Conservation (phyloP, 2,329 filamentous ascomycete species). For the Cordyceps cateniannulata region DNA sequence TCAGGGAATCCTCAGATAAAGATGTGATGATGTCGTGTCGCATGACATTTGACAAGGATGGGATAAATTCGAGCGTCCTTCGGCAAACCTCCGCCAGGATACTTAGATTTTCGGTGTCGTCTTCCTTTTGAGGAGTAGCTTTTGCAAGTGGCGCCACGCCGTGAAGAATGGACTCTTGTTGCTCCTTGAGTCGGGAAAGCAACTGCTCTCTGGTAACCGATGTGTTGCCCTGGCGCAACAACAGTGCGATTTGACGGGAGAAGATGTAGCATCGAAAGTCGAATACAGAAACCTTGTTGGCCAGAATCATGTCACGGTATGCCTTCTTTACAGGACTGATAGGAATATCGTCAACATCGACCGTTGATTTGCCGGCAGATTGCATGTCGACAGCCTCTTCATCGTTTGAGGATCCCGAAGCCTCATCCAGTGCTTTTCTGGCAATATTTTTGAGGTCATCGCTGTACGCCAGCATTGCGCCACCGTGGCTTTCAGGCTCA, state of each 20-base stretch:
- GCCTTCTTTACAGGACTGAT: conserved; percentile 64
- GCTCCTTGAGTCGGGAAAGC: conserved; percentile 54
- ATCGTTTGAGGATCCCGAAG: conserved; percentile 26
- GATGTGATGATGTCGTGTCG: conserved; percentile 69
- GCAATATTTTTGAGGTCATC: conserved; percentile 62
- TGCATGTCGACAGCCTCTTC: conserved; percentile 46
- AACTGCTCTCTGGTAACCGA: conserved; percentile 57
- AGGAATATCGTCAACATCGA: conserved; percentile 49
- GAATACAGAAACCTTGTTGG: conserved; percentile 92
- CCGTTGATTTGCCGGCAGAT: conserved; percentile 30
- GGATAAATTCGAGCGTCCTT: conserved; percentile 77
- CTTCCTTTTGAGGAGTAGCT: conserved; percentile 40
- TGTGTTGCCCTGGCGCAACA: conserved; percentile 76
- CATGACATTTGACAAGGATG: conserved; percentile 71
- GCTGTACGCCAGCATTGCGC: conserved; percentile 65
- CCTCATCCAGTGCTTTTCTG: conserved; percentile 41
- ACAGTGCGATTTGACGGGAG: conserved; percentile 73
- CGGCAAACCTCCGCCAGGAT: conserved; percentile 83
- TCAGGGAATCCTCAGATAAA: conserved; percentile 35
- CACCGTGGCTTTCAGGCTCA: conserved; percentile 59
- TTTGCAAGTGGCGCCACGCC: conserved; percentile 48
- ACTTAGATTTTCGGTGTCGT: conserved; percentile 66
- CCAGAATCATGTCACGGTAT: conserved; percentile 86
- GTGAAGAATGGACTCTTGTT: conserved; percentile 51
- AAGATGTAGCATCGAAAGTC: conserved; percentile 96